These are phyloP conservation scores for Roridomyces roridus DNA, from an alignment of 768 basidiomycete genomes.

Conservation along the genomic window DNA sequence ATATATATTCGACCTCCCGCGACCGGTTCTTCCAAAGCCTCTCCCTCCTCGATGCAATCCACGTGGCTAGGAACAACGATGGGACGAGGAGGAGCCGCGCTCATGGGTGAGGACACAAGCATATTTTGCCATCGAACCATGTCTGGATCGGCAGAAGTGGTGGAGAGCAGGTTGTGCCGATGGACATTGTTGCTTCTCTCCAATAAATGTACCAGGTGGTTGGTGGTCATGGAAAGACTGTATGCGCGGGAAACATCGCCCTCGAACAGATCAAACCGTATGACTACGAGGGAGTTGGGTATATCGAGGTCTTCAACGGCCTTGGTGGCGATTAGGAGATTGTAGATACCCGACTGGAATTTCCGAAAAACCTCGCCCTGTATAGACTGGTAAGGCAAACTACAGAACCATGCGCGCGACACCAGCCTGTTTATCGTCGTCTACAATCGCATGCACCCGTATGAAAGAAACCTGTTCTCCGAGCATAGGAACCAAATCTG, in stretches of 20 bases:
- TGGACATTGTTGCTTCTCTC: constrained; percentile 64
- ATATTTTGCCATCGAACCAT: constrained; percentile 58
- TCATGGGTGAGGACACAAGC: constrained; percentile 42
- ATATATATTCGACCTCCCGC: constrained; percentile 64
- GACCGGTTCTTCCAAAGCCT: constrained; percentile 62
- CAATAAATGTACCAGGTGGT: constrained; percentile 67
- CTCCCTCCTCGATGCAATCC: constrained; percentile 58
- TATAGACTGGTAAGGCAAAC: not conserved
- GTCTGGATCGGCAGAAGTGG: constrained; percentile 44
- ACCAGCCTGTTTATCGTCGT: constrained; percentile 35
- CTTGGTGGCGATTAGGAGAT: constrained; percentile 69
- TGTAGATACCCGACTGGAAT: constrained; percentile 62
- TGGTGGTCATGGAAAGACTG: constrained; percentile 53
- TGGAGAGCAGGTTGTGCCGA: constrained; percentile 54
- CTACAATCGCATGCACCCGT: constrained; percentile 55
- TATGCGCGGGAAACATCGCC: constrained; percentile 67
- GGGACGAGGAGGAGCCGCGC: constrained; percentile 51
- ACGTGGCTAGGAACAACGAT: constrained; percentile 46
- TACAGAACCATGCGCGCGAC: not conserved
- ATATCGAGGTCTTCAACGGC: constrained; percentile 65
- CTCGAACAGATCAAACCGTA: constrained; percentile 71
- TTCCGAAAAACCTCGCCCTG: constrained; percentile 55
- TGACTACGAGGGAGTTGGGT: constrained; percentile 60
- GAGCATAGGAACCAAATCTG: constrained; percentile 62
- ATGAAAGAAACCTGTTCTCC: constrained; percentile 58